Percentiles rank a stretch among this genome's conserved stretches.
Conservation (phyloP, 371 early-diverging fungal species). For the Gilbertella persicaria region DNA sequence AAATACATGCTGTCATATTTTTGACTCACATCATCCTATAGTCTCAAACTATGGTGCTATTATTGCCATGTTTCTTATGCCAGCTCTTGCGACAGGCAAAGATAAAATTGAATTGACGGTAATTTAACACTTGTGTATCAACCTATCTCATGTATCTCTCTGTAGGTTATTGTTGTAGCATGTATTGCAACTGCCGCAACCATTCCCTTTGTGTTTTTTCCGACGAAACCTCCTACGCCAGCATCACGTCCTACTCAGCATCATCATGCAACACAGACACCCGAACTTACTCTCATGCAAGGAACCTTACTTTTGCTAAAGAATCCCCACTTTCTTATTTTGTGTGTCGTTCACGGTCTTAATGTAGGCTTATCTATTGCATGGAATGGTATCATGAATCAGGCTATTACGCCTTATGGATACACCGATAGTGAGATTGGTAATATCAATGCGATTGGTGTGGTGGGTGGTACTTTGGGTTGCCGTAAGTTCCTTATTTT, state of each 20-base stretch:
- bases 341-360: constrained; percentile 56
- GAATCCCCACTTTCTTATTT: constrained; percentile 57
- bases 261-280: background rate
- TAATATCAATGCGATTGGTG: constrained; percentile 57
- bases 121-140: background rate
- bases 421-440: constrained; percentile 62
- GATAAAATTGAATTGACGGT: constrained; percentile 40
- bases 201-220: constrained; percentile 53
- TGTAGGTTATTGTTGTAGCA: constrained; percentile 51
- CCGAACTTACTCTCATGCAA: constrained; percentile 36
- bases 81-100: constrained; percentile 47
- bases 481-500: constrained; percentile 40
- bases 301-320: constrained; percentile 48
- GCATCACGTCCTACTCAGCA: constrained; percentile 25
- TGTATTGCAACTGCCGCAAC: constrained; percentile 43
- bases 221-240: constrained; percentile 50
- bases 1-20: background rate
- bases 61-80: constrained; percentile 52
- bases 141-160: background rate
- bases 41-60: constrained; percentile 50
- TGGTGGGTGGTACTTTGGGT: constrained; percentile 57
- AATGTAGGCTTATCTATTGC: constrained; percentile 68
- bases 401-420: constrained; percentile 65
- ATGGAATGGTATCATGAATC: constrained; percentile 61
- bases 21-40: background rate